Evolutionary conservation across 169 alveolate species (phyloP).

Genomic region (Sarcocystis neurona): DNA sequence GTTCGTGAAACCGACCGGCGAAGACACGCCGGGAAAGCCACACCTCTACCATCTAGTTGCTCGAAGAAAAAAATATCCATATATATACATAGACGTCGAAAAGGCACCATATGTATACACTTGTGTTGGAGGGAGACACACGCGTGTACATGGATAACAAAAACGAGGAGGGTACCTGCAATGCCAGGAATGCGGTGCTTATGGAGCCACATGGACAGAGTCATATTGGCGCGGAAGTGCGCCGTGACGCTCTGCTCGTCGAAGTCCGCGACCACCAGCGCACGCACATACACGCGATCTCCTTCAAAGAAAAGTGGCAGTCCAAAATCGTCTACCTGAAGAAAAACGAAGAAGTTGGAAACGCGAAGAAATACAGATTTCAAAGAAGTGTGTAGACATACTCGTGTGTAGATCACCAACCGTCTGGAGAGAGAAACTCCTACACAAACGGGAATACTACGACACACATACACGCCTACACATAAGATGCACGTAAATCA

Average conservation of each 20-base stretch:
- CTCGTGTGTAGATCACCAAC: too few relatives aligned
- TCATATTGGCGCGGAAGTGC: constrained; percentile 73
- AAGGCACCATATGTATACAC: too few relatives aligned
- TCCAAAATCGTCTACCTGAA: constrained; percentile 77
- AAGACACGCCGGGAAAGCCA: too few relatives aligned
- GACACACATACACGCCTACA: neutral
- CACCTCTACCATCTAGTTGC: too few relatives aligned
- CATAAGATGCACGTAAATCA: neutral
- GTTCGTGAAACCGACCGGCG: too few relatives aligned
- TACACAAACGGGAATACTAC: too few relatives aligned
- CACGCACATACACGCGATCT: constrained; percentile 73
- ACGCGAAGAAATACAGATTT: neutral
- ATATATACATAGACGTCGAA: too few relatives aligned
- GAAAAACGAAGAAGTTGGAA: neutral
- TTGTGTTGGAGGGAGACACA: too few relatives aligned
- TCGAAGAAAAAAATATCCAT: too few relatives aligned
- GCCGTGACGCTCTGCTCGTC: constrained; percentile 66
- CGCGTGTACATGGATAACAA: neutral
- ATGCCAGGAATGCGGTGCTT: constrained; percentile 70
- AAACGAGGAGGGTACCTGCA: constrained; percentile 39
- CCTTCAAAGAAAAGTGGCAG: constrained; percentile 78
- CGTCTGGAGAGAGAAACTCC: too few relatives aligned
- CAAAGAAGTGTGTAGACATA: neutral
- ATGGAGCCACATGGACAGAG: constrained; percentile 72
- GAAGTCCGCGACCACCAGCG: constrained; percentile 83